These are phyloP conservation scores for Globisporangium irregulare DNA, from an alignment of 352 stramenopile genomes.

Conservation along the genomic window DNA sequence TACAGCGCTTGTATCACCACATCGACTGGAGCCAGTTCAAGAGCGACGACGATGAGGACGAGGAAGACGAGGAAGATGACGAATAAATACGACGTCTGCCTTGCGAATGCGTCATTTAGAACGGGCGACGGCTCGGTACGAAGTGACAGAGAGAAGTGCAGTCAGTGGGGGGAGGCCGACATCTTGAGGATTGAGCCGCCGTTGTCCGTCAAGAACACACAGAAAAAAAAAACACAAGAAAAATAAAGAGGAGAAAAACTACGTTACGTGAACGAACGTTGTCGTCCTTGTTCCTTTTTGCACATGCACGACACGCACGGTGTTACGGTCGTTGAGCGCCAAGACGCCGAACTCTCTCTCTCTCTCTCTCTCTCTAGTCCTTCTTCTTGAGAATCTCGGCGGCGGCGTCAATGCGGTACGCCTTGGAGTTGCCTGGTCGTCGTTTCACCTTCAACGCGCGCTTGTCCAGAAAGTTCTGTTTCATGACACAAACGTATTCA, in stretches of 20 bases:
- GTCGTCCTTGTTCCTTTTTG: not conserved
- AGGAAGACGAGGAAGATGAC: constrained; percentile 55
- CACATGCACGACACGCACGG: not conserved
- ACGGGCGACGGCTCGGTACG: not conserved
- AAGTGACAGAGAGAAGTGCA: not conserved
- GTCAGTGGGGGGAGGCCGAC: not conserved
- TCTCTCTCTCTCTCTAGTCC: constrained; percentile 12
- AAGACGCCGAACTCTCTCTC: not conserved
- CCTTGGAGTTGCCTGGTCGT: constrained; percentile 85
- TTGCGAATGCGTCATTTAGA: constrained; percentile 10
- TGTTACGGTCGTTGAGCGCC: not conserved
- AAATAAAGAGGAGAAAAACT: constrained; percentile 11
- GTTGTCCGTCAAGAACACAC: not conserved
- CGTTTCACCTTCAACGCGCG: constrained; percentile 92
- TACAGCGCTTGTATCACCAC: constrained; percentile 84
- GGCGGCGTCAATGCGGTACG: constrained; percentile 79
- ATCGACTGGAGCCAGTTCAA: constrained; percentile 88
- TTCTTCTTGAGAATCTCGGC: constrained; percentile 68
- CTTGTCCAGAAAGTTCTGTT: constrained; percentile 87
- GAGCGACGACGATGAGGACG: constrained; percentile 72
- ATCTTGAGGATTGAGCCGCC: not conserved
- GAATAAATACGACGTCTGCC: constrained; percentile 13
- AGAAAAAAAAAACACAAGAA: not conserved
- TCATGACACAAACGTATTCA: not conserved
- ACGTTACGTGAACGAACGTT: constrained; percentile 8